phyloP scores from a whole-genome alignment of 2,329 filamentous ascomycete genomes.

The Penicillium sp. region DNA sequence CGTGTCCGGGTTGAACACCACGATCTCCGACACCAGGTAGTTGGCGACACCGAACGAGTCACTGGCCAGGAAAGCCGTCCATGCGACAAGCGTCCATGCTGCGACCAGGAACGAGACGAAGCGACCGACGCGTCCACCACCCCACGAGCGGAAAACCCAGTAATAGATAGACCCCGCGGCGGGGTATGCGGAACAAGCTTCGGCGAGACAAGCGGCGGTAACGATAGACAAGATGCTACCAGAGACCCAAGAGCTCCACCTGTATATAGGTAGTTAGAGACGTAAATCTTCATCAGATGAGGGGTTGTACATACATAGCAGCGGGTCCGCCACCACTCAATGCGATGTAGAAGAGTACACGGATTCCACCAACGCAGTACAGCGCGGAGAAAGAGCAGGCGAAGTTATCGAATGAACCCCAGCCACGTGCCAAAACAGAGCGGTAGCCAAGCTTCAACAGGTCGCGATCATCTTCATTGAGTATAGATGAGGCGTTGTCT shows the following conservation, averaged over 20 bases:
- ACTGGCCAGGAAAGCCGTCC: conserved; percentile 41
- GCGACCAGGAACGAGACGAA: conserved; percentile 48
- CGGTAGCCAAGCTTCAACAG: conserved; percentile 25
- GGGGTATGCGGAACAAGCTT: conserved; percentile 30
- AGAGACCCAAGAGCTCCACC: conserved; percentile 24
- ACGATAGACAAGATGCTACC: conserved; percentile 23
- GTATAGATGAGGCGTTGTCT: conserved; percentile 8
- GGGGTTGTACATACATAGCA: conserved; percentile 15
- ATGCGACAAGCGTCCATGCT: conserved; percentile 54
- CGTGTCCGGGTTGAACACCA: conserved; percentile 36
- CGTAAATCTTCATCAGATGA: neutral
- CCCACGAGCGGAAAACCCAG: conserved; percentile 29
- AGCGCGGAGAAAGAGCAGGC: conserved; percentile 27
- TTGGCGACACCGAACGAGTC: conserved; percentile 27
- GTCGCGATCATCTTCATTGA: conserved; percentile 25
- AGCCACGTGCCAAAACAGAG: conserved; percentile 24
- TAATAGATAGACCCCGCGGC: conserved; percentile 32
- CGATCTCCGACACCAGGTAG: conserved; percentile 33
- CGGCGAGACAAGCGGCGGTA: conserved; percentile 29
- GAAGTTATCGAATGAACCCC: conserved; percentile 27
- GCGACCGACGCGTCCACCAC: conserved; percentile 20
- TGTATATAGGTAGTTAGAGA: conserved; percentile 4
- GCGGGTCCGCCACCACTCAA: conserved; percentile 25
- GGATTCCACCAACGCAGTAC: conserved; percentile 26
- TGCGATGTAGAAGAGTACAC: conserved; percentile 28